These are phyloP conservation scores for Ophiostoma piceae DNA, from an alignment of 2,329 filamentous ascomycete species.

Conservation along the genomic window DNA sequence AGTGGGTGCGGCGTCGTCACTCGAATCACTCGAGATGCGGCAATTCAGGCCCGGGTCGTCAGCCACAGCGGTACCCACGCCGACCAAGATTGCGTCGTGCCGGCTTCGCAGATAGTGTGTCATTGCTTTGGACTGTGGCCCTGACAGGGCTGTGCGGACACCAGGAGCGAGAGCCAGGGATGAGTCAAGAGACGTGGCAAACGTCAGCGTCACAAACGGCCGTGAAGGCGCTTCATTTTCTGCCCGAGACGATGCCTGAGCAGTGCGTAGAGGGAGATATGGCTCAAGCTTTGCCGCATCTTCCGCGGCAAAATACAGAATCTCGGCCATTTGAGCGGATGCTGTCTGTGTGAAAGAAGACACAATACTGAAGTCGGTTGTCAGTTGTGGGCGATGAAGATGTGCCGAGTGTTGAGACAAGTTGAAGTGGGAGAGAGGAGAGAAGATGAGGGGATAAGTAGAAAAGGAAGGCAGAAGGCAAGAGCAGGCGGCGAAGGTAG, in stretches of 20 bases:
- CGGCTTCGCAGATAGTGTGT: conserved; percentile 81
- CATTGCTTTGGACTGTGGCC: conserved; percentile 80
- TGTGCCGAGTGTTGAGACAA: not conserved
- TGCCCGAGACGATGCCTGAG: not conserved
- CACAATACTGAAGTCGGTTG: not conserved
- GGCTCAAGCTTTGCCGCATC: conserved; percentile 29
- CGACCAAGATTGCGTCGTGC: conserved; percentile 80
- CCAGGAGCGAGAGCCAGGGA: conserved; percentile 71
- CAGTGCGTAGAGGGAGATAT: conserved; percentile 27
- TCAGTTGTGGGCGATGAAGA: not conserved
- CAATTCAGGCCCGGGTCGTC: conserved; percentile 86
- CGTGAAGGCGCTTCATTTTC: conserved; percentile 20
- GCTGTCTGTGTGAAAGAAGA: not conserved
- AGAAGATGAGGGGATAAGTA: not conserved
- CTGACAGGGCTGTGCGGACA: conserved; percentile 76
- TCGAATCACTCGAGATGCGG: conserved; percentile 54
- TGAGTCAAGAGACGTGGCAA: conserved; percentile 84
- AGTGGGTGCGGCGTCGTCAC: conserved; percentile 29
- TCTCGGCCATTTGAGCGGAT: conserved; percentile 25
- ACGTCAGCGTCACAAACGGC: conserved; percentile 72
- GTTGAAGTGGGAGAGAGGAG: not conserved
- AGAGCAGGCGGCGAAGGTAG: not conserved
- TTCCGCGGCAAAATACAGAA: conserved; percentile 27
- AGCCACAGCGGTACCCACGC: conserved; percentile 74
- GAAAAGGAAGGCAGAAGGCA: not conserved